Conservation (phyloP, 2,329 filamentous ascomycete species). For the Aspergillus quadrilineatus region DNA sequence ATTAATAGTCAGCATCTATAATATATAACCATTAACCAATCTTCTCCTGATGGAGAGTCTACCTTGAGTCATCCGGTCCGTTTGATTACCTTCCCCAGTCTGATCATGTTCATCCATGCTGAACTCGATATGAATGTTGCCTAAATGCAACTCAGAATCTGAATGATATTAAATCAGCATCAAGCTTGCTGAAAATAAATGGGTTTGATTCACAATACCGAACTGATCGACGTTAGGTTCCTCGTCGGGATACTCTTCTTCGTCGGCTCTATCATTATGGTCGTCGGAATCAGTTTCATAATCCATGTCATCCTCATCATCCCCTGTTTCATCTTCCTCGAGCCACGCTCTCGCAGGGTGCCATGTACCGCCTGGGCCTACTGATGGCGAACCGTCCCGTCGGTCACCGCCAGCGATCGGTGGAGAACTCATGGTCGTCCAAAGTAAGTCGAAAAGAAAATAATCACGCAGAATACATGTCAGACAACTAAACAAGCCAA, state of each 20-base stretch:
- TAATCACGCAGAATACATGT: conserved; percentile 12
- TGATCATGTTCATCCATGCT: conserved; percentile 26
- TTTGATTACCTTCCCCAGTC: conserved; percentile 14
- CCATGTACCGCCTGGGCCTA: conserved; percentile 30
- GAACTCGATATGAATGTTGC: conserved; percentile 32
- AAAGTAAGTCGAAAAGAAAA: conserved; percentile 8
- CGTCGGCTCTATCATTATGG: conserved; percentile 36
- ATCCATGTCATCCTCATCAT: conserved; percentile 53
- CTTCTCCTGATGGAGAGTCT: conserved; percentile 3
- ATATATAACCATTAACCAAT: background rate
- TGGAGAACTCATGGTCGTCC: conserved; percentile 31
- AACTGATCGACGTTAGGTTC: conserved; percentile 29
- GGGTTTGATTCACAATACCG: conserved; percentile 10
- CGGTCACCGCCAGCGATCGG: conserved; percentile 27
- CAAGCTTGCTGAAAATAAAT: background rate
- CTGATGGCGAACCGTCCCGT: conserved; percentile 18
- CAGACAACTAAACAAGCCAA: background rate
- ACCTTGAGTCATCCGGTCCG: conserved; percentile 25
- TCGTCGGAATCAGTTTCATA: conserved; percentile 46
- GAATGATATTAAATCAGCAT: background rate
- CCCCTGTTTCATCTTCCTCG: conserved; percentile 41
- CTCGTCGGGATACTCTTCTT: conserved; percentile 30
- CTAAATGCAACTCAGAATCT: conserved; percentile 21
- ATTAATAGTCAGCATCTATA: background rate
- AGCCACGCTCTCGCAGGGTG: conserved; percentile 40